A percentile compares a stretch with the other conserved stretches of the same genome.
Conservation (phyloP, 2,329 filamentous ascomycete genomes). For the Aspergillus cejpii region DNA sequence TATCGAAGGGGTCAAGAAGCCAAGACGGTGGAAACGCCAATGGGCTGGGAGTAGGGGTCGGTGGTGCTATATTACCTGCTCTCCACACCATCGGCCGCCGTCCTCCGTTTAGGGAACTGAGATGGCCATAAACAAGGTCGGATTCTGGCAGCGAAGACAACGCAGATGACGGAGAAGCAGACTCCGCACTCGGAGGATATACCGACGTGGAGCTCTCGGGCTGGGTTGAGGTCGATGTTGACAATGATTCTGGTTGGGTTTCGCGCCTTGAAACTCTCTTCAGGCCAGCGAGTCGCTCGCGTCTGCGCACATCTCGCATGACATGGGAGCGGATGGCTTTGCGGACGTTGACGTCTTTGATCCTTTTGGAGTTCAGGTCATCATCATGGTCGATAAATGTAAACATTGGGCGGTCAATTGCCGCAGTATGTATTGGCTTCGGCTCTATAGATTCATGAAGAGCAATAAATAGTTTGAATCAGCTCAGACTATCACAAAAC, state of each 20-base stretch:
- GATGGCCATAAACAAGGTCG: constrained; percentile 1
- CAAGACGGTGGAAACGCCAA: constrained; percentile 19
- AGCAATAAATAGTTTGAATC: neutral
- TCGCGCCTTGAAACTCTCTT: constrained; percentile 33
- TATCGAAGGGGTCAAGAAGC: constrained; percentile 32
- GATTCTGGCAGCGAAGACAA: constrained; percentile 3
- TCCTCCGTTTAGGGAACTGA: constrained; percentile 8
- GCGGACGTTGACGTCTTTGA: constrained; percentile 35
- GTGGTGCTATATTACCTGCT: constrained; percentile 13
- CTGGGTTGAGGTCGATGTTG: constrained; percentile 6
- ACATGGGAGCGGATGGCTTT: constrained; percentile 41
- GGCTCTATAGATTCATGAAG: neutral
- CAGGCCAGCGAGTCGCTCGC: constrained; percentile 35
- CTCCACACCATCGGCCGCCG: constrained; percentile 16
- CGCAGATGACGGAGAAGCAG: constrained; percentile 11
- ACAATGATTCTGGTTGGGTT: constrained; percentile 10
- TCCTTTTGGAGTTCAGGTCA: constrained; percentile 34
- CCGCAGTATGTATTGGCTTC: constrained; percentile 14
- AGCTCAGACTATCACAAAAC: neutral
- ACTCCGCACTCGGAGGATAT: constrained; percentile 11
- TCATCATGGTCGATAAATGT: constrained; percentile 41
- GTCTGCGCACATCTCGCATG: constrained; percentile 39
- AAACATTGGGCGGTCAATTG: constrained; percentile 29
- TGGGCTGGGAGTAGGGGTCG: constrained; percentile 14
- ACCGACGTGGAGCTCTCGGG: constrained; percentile 9